Evolutionary conservation across 108 stramenopile species (phyloP).

Genomic region (Chaetoceros tenuissimus): DNA sequence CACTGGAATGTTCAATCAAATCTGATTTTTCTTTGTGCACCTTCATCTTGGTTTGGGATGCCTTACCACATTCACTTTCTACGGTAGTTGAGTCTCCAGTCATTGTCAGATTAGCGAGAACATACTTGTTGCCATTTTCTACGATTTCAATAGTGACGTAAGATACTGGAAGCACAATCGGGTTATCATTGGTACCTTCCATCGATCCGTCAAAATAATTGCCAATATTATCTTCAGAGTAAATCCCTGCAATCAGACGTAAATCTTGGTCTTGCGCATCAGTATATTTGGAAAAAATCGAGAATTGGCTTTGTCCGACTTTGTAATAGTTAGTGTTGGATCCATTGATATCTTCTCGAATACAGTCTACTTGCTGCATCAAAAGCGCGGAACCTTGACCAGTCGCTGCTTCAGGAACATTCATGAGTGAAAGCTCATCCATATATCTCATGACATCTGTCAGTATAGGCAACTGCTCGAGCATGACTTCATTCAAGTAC

Average conservation of each 20-base stretch:
- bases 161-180: too few relatives aligned
- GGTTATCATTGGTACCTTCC: too few relatives aligned
- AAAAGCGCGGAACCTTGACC: constrained; percentile 25
- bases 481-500: constrained; percentile 53
- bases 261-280: constrained; percentile 32
- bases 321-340: constrained; percentile 1
- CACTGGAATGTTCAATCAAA: too few relatives aligned
- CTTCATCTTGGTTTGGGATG: too few relatives aligned
- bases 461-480: constrained; percentile 80
- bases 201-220: background rate
- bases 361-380: constrained; percentile 34
- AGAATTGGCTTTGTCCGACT: constrained; percentile 21
- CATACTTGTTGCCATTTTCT: too few relatives aligned
- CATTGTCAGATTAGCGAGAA: too few relatives aligned
- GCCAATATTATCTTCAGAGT: constrained; percentile 4
- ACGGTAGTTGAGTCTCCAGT: too few relatives aligned
- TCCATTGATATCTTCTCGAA: constrained; percentile 29
- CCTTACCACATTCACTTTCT: too few relatives aligned
- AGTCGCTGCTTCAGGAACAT: constrained; percentile 37
- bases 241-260: constrained; percentile 16
- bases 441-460: constrained; percentile 67
- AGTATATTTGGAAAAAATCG: constrained; percentile 22
- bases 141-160: too few relatives aligned
- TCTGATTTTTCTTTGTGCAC: too few relatives aligned
- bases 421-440: constrained; percentile 70